These are phyloP conservation scores for Filobasidium floriforme DNA, from an alignment of 768 basidiomycete species.

Conservation along the genomic window DNA sequence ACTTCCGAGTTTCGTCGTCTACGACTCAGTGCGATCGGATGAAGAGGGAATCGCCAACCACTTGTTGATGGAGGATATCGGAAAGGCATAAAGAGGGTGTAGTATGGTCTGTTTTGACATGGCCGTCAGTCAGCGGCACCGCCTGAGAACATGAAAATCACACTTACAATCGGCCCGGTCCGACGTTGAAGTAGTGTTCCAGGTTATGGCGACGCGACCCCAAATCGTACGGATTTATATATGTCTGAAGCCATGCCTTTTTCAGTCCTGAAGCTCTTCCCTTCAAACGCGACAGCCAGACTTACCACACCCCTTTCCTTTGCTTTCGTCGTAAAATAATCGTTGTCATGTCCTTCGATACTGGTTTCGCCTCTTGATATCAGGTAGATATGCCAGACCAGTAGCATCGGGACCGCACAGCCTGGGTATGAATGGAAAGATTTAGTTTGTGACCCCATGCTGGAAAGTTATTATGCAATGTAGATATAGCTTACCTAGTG, in stretches of 20 bases:
- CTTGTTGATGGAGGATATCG: constrained; percentile 74
- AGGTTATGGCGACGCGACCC: constrained; percentile 70
- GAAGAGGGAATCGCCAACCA: constrained; percentile 50
- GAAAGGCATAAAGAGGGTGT: constrained; percentile 74
- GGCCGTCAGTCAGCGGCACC: constrained; percentile 1
- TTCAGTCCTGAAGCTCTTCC: no score
- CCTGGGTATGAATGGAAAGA: constrained; percentile 16
- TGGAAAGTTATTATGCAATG: constrained; percentile 53
- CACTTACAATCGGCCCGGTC: constrained; percentile 70
- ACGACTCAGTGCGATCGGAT: constrained; percentile 48
- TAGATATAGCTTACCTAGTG: constrained; percentile 65
- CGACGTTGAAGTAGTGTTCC: constrained; percentile 78
- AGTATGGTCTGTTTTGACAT: constrained; percentile 55
- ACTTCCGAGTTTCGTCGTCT: constrained; percentile 56
- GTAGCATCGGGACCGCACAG: constrained; percentile 37
- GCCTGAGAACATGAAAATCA: neutral
- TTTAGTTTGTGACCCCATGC: constrained; percentile 54
- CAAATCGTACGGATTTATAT: constrained; percentile 85
- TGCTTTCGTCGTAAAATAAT: constrained; percentile 65
- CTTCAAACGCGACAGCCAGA: constrained; percentile 3
- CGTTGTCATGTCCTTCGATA: constrained; percentile 83
- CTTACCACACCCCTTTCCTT: constrained; percentile 61
- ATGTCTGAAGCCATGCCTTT: constrained; percentile 50
- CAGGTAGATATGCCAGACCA: constrained; percentile 51
- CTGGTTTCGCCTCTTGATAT: constrained; percentile 70